A percentile compares a stretch with the other conserved stretches of the same genome.
phyloP scores from a whole-genome alignment of 352 stramenopile species.

The Aphanomyces invadans region DNA sequence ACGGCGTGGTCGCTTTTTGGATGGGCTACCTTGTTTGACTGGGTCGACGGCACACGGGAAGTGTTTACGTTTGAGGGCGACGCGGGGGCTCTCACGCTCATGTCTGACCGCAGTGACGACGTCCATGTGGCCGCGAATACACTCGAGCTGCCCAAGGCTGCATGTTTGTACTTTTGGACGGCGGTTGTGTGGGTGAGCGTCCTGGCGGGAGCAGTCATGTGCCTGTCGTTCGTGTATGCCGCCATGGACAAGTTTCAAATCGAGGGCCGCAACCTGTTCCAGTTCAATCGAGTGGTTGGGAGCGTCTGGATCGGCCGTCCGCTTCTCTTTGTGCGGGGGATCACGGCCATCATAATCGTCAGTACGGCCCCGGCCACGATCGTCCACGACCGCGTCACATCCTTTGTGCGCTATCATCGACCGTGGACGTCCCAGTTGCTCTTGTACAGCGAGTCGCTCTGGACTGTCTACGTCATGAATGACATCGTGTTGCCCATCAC shows the following conservation, averaged over 20 bases:
- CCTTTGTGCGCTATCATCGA: not conserved
- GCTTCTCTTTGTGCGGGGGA: slow-evolving; percentile 3
- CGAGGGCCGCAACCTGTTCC: slow-evolving; percentile 7
- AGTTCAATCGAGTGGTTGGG: slow-evolving; percentile 12
- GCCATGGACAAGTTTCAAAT: not conserved
- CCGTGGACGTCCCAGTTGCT: not conserved
- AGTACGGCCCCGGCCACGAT: not conserved
- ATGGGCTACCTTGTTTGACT: slow-evolving; percentile 15
- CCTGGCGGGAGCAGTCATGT: not conserved
- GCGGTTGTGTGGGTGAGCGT: slow-evolving; percentile 5
- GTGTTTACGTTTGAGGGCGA: slow-evolving; percentile 20
- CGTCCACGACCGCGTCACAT: not conserved
- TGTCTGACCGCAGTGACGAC: not conserved
- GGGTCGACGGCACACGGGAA: slow-evolving; percentile 11
- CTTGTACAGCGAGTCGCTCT: not conserved
- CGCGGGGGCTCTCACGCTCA: slow-evolving; percentile 1
- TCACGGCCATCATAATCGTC: slow-evolving; percentile 13
- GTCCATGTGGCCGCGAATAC: not conserved
- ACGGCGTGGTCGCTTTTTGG: slow-evolving; percentile 1
- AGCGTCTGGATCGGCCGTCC: slow-evolving; percentile 18
- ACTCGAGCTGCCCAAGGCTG: slow-evolving; percentile 2
- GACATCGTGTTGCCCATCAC: not conserved
- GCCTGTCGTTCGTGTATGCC: not conserved
- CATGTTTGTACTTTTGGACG: not conserved
- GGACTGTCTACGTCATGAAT: not conserved